Evolutionary conservation across 2,329 filamentous ascomycete species (phyloP), one percentile per base, ranked within the genome.

Genomic region (Cladosporium colombiae): DNA sequence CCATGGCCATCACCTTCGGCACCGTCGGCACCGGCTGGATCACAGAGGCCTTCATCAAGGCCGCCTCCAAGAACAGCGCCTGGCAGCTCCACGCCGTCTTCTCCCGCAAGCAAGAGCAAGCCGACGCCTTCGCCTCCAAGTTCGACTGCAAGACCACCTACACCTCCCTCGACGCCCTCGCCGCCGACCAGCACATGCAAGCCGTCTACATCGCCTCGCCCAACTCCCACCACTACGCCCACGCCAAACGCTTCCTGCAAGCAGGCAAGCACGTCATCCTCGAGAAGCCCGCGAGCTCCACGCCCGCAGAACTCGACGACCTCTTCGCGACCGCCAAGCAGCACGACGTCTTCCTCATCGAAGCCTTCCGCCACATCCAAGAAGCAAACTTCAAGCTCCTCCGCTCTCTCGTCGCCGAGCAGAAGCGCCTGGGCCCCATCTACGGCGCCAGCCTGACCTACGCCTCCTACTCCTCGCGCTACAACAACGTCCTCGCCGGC

Each of bases 11-110:
- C 72, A 79, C 75, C 57, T 81, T 82, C 71, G 81, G 76, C 62
- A 78, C 79, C 65, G 80, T 83, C 66, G 81, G 81, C 69, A 82
- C 81, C 2, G 74, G 73, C 72, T 84, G 82, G 82, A 84, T 84
- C 71, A 83, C 81, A 3, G 78, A 80, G 68, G 81, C 80, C 11
- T 84, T 78, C 73, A 78, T 83, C 71, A 70, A 75, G 16, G 77
- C 76, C 23, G 80, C 81, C 14, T 76, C 80, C 33, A 76, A 81
- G 44, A 80, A 80, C 2, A 71, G 72, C 23, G 74, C 78, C 74
- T 84, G 80, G 79, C 75, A 75, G 40, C 78, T 84, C 31, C 68
- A 73, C 7, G 78, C 81, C 55, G 79, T 83, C 57, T 83, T 82
- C 75, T 83, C 81, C 4, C 79, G 82, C 65, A 79, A 73, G 31